Base-by-base conservation (phyloP, 31 red algal genomes). In the Endocladia muricata region DNA sequence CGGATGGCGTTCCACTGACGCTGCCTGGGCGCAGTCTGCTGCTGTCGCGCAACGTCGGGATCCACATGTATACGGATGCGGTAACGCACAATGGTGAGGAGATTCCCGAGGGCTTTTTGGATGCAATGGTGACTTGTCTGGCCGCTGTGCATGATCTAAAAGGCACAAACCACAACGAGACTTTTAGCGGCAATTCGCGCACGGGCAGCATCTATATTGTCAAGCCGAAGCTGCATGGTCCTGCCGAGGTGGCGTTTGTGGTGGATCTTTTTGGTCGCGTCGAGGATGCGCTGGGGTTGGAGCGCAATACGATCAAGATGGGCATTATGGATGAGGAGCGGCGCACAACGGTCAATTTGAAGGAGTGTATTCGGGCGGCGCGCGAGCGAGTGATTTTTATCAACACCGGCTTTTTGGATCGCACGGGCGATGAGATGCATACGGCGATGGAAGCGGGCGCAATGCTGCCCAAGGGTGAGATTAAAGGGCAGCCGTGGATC, bases 271-370 rank as follows among this genome's bases (percentile, higher is more conserved):
- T 71, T 26, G 26, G 8, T 13, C 38, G 38, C 36, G 38, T 71
- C 38, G 67, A 71, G 28, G 26, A 71, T 7, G 17, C 13, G 13
- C 11, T 71, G 9, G 28, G 36, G 13, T 15, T 71, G 17, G 36
- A 8, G 38, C 28, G 8, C 9, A 71, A 71, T 26, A 71, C 34
- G 35, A 52, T 71, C 13, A 71, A n/a, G 51, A 52, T 71, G 11
- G 67, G 67, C 38, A 41, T 71, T 41, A 71, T 71, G 67, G 67
- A 71, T 51, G 67, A 71, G 28, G 67, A 71, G 35, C 67, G 67
- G 9, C 67, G 67, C 67, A 71, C 67, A 7, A 71, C 67, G 35
- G 28, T 71, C 11, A 71, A 71, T 26, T 26, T 71, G 8, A 52
- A 52, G 36, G 67, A 42, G 51, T 71, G 67, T 52, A 71, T 71